These are phyloP conservation scores for Scleroderma citrinum DNA, from an alignment of 768 basidiomycete species.

Conservation along the genomic window DNA sequence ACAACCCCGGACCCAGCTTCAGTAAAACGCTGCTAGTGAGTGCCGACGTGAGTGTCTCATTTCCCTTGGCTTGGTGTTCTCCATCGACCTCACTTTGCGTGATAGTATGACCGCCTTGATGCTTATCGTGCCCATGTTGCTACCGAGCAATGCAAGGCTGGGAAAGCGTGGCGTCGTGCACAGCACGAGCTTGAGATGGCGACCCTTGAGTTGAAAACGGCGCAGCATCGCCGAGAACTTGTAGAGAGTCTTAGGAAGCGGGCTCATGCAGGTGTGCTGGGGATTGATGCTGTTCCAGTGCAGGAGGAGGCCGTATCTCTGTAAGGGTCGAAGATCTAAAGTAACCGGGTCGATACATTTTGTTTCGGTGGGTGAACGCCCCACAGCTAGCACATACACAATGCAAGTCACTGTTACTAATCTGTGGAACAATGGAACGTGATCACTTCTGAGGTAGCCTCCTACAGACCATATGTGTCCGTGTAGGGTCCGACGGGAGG, in stretches of 20 bases:
- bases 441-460: constrained; percentile 45
- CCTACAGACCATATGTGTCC: constrained; percentile 65
- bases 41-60: constrained; percentile 17
- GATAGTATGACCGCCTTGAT: constrained; percentile 30
- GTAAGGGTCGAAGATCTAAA: too few species aligned
- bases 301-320: constrained; percentile 5
- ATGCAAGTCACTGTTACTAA: too few species aligned
- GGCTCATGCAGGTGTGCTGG: constrained; percentile 56
- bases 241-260: constrained; percentile 56
- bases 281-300: constrained; percentile 41
- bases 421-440: too few species aligned
- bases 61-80: background rate
- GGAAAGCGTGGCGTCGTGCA: constrained; percentile 42
- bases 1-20: constrained; percentile 22
- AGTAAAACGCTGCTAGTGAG: constrained; percentile 17
- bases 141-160: constrained; percentile 34
- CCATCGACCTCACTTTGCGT: too few species aligned
- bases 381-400: too few species aligned
- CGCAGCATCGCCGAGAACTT: constrained; percentile 51
- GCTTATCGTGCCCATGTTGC: constrained; percentile 34
- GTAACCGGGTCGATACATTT: too few species aligned
- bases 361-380: too few species aligned
- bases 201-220: constrained; percentile 52
- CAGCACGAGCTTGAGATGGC: constrained; percentile 58
- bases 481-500: constrained; percentile 57